Percentiles rank a stretch among this genome's conserved stretches.
These are phyloP conservation scores for Lolium rigidum DNA, from an alignment of 176 grass and related monocot species.

Conservation along the genomic window DNA sequence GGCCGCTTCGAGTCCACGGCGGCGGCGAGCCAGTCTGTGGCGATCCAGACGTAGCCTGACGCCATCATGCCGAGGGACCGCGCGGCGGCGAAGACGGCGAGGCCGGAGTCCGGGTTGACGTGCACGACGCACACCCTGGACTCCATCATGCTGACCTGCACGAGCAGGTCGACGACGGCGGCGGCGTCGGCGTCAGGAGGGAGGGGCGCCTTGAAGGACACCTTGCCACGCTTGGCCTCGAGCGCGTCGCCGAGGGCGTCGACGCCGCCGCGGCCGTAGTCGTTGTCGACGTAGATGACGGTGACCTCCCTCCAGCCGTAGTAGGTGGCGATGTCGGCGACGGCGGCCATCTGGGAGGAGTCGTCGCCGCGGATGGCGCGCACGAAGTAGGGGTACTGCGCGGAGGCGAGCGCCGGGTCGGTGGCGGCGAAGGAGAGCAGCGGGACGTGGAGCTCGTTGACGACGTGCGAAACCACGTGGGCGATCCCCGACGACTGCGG, in stretches of 20 bases:
- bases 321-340: slow-evolving; percentile 57
- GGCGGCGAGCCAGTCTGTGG: slow-evolving; percentile 86
- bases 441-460: slow-evolving; percentile 70
- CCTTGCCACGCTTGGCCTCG: slow-evolving; percentile 21
- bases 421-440: slow-evolving; percentile 85
- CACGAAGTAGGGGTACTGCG: slow-evolving; percentile 81
- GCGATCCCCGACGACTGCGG: slow-evolving; percentile 79
- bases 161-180: slow-evolving; percentile 47
- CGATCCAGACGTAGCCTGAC: slow-evolving; percentile 80
- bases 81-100: slow-evolving; percentile 63
- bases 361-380: slow-evolving; percentile 56
- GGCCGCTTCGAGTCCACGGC: slow-evolving; percentile 39
- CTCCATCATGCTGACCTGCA: slow-evolving; percentile 62
- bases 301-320: slow-evolving; percentile 74
- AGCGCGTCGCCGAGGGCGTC: slow-evolving; percentile 67
- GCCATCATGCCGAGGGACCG: slow-evolving; percentile 64
- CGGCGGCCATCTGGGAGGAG: slow-evolving; percentile 77
- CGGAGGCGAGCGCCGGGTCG: slow-evolving; percentile 73
- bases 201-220: slow-evolving; percentile 69
- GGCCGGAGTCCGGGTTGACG: slow-evolving; percentile 76
- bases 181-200: slow-evolving; percentile 44
- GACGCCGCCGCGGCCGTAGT: slow-evolving; percentile 74
- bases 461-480: slow-evolving; percentile 75
- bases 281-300: slow-evolving; percentile 72
- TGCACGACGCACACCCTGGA: slow-evolving; percentile 85